Evolutionary conservation across 805 yeast genomes (phyloP).

Genomic region (Candida boidinii): DNA sequence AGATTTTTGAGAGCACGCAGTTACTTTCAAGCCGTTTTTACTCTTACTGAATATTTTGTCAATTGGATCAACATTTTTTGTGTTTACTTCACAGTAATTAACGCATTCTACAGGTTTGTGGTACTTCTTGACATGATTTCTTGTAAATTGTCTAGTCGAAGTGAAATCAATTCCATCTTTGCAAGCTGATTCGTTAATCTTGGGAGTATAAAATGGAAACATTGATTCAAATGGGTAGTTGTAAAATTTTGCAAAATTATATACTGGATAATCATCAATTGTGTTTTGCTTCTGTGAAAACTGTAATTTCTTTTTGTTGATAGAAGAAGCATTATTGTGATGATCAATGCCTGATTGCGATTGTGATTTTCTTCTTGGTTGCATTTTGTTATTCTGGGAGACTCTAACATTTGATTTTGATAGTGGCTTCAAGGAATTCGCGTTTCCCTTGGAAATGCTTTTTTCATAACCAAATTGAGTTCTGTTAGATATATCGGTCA

Average conservation of each 20-base stretch:
- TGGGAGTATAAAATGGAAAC: slow-evolving; percentile 13
- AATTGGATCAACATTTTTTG: slow-evolving; percentile 6
- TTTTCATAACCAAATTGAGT: too few species aligned
- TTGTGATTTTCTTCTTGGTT: not conserved
- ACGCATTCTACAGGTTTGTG: slow-evolving; percentile 4
- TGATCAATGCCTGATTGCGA: not conserved
- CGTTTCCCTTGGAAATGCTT: slow-evolving; percentile 7
- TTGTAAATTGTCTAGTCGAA: not conserved
- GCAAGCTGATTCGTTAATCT: slow-evolving; percentile 3
- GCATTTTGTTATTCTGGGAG: not conserved
- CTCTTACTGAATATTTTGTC: slow-evolving; percentile 4
- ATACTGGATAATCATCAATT: slow-evolving; percentile 9
- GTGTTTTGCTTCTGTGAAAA: slow-evolving; percentile 6
- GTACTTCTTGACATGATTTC: slow-evolving; percentile 8
- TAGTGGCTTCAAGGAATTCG: slow-evolving; percentile 12
- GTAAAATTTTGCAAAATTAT: slow-evolving; percentile 4
- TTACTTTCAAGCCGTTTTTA: slow-evolving; percentile 4
- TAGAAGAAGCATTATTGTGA: not conserved
- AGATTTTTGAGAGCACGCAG: too few species aligned
- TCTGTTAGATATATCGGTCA: slow-evolving; percentile 5
- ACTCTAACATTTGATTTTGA: not conserved
- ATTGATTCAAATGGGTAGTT: slow-evolving; percentile 4
- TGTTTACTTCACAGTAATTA: not conserved
- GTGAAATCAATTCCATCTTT: slow-evolving; percentile 14
- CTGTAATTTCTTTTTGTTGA: slow-evolving; percentile 3